Base-by-base conservation (phyloP, 495 filamentous ascomycete genomes). In the Tricharina praecox region DNA sequence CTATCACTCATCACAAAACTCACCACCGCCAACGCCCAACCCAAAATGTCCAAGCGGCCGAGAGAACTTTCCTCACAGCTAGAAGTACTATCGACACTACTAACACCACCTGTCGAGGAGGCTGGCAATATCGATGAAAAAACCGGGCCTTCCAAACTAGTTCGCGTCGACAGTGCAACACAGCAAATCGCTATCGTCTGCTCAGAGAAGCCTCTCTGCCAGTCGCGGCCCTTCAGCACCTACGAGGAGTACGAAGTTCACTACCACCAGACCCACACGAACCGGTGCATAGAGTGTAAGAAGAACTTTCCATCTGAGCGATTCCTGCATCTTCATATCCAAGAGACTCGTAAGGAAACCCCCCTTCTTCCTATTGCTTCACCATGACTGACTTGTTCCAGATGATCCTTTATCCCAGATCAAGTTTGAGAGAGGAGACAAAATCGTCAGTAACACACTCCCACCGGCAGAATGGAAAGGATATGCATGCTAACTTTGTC, bases 161-260 rank as follows among this genome's bases (percentile, higher is more conserved):
- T n/a, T n/a, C n/a, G 28, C 28, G 28, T 5, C 28, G 28, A 32
- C 28, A 32, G 28, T 13, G 13, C 28, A 32, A 13, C 28, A n/a
- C n/a, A 5, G 28, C 28, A 32, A 32, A 5, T 13, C n/a, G 49
- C 54, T 16, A 58, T 58, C 32, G 47, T 50, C 9, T 58, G 54
- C 25, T 58, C 45, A 20, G 44, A 58, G 15, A 49, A 53, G 8
- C 54, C 54, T 10, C 25, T 42, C 15, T 58, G 54, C 32, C 41
- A 48, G n/a, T 53, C 53, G 19, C 45, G 48, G 2, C 43, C 41
- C 8, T 95, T 97, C 56, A 46, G 67, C 13, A 75, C 81, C 0
- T 86, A 83, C 59, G 75, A 78, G 35, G 84, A 86, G 13, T 95
- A 86, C 56, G 88, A 95, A 53, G 63, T 79, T 23, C 90, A 97